A percentile compares a stretch with the other conserved stretches of the same genome.
Evolutionary conservation across 2,329 filamentous ascomycete species (phyloP).

Genomic region (Lachnellula occidentalis): DNA sequence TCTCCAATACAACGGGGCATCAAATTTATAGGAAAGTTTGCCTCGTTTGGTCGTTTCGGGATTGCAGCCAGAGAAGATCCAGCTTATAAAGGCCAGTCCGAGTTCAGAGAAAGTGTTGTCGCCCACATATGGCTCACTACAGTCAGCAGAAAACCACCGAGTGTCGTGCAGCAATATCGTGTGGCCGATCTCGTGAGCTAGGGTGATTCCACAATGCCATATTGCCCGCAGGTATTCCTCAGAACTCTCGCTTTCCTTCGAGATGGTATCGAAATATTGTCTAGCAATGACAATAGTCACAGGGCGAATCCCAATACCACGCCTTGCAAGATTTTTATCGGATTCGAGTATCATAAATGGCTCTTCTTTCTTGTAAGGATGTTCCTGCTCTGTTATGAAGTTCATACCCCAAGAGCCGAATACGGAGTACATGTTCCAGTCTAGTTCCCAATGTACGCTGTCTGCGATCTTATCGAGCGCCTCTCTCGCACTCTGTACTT

Average conservation of each 20-base stretch:
- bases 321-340: slow-evolving; percentile 7
- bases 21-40: not conserved
- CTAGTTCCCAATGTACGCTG: slow-evolving; percentile 19
- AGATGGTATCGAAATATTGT: slow-evolving; percentile 21
- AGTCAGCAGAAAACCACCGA: slow-evolving; percentile 5
- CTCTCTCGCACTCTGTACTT: slow-evolving; percentile 3
- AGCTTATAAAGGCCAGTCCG: slow-evolving; percentile 19
- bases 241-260: slow-evolving; percentile 2
- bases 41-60: slow-evolving; percentile 9
- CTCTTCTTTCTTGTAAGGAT: slow-evolving; percentile 1
- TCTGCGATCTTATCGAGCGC: slow-evolving; percentile 19
- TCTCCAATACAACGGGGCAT: slow-evolving; percentile 2
- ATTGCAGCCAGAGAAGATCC: slow-evolving; percentile 21
- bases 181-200: slow-evolving; percentile 27
- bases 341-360: slow-evolving; percentile 4
- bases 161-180: slow-evolving; percentile 22
- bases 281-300: slow-evolving; percentile 21
- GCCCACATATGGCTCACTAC: slow-evolving; percentile 19
- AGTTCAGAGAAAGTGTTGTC: slow-evolving; percentile 18
- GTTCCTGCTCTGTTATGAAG: slow-evolving; percentile 5
- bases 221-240: slow-evolving; percentile 19
- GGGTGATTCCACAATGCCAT: slow-evolving; percentile 24
- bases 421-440: slow-evolving; percentile 14
- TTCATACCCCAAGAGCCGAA: slow-evolving; percentile 16
- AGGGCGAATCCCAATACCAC: slow-evolving; percentile 9